These are phyloP conservation scores for Exsudoporus frostii DNA, from an alignment of 768 basidiomycete species.

Conservation along the genomic window DNA sequence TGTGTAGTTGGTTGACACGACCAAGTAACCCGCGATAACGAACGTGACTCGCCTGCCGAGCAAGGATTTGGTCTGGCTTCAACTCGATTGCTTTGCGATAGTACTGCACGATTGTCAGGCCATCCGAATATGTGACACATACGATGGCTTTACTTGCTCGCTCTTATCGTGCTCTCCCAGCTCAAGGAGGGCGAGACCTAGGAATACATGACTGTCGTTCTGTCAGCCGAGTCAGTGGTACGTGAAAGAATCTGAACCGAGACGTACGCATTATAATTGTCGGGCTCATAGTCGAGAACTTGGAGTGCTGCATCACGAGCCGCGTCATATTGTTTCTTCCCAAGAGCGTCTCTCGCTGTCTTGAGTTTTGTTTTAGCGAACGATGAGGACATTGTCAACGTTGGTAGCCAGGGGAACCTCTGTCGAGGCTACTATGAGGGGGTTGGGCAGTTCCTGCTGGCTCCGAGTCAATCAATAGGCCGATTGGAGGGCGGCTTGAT, in stretches of 20 bases:
- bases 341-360: slow-evolving; percentile 68
- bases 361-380: slow-evolving; percentile 76
- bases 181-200: slow-evolving; percentile 77
- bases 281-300: slow-evolving; percentile 70
- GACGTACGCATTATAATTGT: slow-evolving; percentile 86
- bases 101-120: slow-evolving; percentile 43
- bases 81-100: slow-evolving; percentile 74
- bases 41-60: slow-evolving; percentile 68
- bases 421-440: not conserved
- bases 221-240: not conserved
- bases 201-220: slow-evolving; percentile 70
- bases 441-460: not conserved
- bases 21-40: slow-evolving; percentile 6
- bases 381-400: slow-evolving; percentile 27
- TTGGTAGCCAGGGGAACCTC: not conserved
- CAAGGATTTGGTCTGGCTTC: slow-evolving; percentile 69
- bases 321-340: slow-evolving; percentile 66
- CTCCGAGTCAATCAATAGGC: not conserved
- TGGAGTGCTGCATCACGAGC: slow-evolving; percentile 67
- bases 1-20: slow-evolving; percentile 27
- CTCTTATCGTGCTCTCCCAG: slow-evolving; percentile 67
- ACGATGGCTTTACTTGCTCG: slow-evolving; percentile 71
- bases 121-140: not conserved
- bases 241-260: not conserved
- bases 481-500: not conserved